Evolutionary conservation across 306 rosid genomes (phyloP).

Genomic region (Oxytropis ochrocephala): DNA sequence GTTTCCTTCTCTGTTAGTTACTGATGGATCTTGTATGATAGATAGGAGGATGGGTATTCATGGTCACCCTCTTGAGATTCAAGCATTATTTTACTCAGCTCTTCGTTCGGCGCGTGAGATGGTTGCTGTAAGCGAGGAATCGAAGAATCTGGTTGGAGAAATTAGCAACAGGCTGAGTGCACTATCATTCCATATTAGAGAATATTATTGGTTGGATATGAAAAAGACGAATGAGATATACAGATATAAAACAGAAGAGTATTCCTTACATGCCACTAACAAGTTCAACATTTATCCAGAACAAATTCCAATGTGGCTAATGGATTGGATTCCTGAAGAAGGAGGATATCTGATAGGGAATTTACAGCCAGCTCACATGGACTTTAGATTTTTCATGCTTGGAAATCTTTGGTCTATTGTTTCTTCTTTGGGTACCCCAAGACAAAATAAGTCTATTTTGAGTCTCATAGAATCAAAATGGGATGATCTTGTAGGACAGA

Average conservation of each 20-base stretch:
- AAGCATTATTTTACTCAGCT: conserved; percentile 91
- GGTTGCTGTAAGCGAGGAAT: conserved; percentile 52
- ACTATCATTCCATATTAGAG: conserved; percentile 85
- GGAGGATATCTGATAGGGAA: conserved; percentile 92
- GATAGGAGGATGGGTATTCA: conserved; percentile 98
- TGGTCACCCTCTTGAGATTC: conserved; percentile 98
- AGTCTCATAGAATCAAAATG: conserved; percentile 81
- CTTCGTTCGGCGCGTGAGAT: conserved; percentile 83
- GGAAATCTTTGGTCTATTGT: conserved; percentile 95
- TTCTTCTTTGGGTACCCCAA: conserved; percentile 87
- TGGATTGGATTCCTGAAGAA: conserved; percentile 93
- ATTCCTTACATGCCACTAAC: conserved; percentile 80
- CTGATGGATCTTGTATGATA: conserved; percentile 99
- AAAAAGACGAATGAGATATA: conserved; percentile 85
- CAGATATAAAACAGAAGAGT: conserved; percentile 93
- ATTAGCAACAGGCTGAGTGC: conserved; percentile 87
- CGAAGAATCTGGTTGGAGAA: conserved; percentile 63
- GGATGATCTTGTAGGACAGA: conserved; percentile 77
- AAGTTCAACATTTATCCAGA: conserved; percentile 98
- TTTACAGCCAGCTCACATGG: conserved; percentile 98
- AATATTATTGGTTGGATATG: conserved; percentile 92
- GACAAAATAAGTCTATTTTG: conserved; percentile 66
- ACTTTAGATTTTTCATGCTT: conserved; percentile 89
- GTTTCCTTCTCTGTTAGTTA: conserved; percentile 93
- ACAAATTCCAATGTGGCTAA: conserved; percentile 87